Evolutionary conservation across 2,329 filamentous ascomycete genomes (phyloP), one percentile per base, ranked within the genome.

Genomic region (Ploettnerulaceae sp.): DNA sequence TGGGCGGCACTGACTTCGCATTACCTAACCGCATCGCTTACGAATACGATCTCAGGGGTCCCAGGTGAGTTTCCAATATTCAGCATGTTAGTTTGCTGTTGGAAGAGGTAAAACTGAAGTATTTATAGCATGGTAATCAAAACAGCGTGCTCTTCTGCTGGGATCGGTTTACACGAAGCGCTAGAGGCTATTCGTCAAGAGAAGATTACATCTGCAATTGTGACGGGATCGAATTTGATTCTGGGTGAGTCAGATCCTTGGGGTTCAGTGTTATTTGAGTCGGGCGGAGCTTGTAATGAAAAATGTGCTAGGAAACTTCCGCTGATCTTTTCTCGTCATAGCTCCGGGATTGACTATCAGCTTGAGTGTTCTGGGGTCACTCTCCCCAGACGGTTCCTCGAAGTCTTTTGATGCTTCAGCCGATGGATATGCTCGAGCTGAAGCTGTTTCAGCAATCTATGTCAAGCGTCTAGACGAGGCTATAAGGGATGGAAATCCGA

Each of bases 341-440:
- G 31, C 34, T 17, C 52, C 53, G 15, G 44, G 33, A 5, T 39
- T 48, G 34, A 44, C 34, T 5, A 36, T 47, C 9, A 17, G 21
- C 8, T 26, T 52, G 37, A 37, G 29, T n/a, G 35, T 40, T 6
- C 24, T 35, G 21, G 41, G 18, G 5, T 14, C 36, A 12, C 31
- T 44, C 3, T 34, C 41, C 4, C 18, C 22, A 12, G 26, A n/a
- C 7, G 32, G 22, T 11, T 14, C 35, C 11, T 76, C 72, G 34
- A 75, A 71, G 47, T 74, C 73, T 2, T 82, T 79, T 51, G 79
- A 82, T 52, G 57, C 68, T 12, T 66, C 71, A 1, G 81, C 78
- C 14, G 74, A 80, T 48, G 81, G 81, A 1, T 85, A 84, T 55
- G 77, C 74, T 0, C 69, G 79, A 28, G 81, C 79, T 1, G 81